phyloP scores from a whole-genome alignment of 306 rosid genomes.

The Erythrophleum fordii region DNA sequence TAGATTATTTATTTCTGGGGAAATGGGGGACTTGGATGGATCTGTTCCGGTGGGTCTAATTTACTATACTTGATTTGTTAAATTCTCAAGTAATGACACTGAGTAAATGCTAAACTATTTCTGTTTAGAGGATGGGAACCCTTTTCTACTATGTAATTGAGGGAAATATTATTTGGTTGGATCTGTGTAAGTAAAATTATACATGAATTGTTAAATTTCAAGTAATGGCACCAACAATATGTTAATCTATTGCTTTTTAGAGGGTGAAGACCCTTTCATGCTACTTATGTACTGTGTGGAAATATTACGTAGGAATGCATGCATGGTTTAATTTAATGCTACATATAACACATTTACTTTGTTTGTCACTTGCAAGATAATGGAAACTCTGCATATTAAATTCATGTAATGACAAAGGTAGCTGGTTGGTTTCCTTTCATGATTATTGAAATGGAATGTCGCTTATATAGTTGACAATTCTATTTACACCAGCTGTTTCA shows the following conservation, averaged over 20 bases:
- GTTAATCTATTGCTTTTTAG: slow-evolving; percentile 4
- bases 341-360: not conserved
- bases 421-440: not conserved
- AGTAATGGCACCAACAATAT: not conserved
- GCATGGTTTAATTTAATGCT: slow-evolving; percentile 9
- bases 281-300: not conserved
- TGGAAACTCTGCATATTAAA: not conserved
- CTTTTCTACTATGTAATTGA: not conserved
- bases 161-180: not conserved
- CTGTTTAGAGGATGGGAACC: not conserved
- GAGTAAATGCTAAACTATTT: not conserved
- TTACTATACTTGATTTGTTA: not conserved
- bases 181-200: not conserved
- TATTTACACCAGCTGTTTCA: not conserved
- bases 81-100: slow-evolving; percentile 9
- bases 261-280: slow-evolving; percentile 14
- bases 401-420: slow-evolving; percentile 19
- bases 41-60: slow-evolving; percentile 4
- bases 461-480: not conserved
- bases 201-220: slow-evolving; percentile 30
- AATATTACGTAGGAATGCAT: slow-evolving; percentile 16
- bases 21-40: slow-evolving; percentile 7
- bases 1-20: slow-evolving; percentile 2
- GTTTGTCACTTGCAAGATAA: not conserved
- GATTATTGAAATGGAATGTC: slow-evolving; percentile 6